phyloP scores from a whole-genome alignment of 192 early-diverging fungal genomes.

The Rhizophagus clarus region DNA sequence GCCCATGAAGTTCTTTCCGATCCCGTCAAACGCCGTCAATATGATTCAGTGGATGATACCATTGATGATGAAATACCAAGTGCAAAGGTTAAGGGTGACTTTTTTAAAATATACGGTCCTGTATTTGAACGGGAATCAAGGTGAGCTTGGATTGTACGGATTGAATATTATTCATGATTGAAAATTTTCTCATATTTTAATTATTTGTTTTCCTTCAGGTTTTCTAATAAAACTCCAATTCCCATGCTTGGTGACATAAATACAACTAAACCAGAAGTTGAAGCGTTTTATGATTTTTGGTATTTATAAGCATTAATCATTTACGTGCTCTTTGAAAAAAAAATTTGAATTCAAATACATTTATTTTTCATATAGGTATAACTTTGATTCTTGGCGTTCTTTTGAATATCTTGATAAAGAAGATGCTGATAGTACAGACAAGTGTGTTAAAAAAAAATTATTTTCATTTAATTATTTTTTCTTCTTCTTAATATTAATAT shows the following conservation, averaged over 20 bases:
- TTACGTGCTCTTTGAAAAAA: neutral
- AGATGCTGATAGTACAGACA: conserved; percentile 83
- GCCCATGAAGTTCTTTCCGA: conserved; percentile 94
- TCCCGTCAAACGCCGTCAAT: conserved; percentile 87
- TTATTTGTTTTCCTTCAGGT: conserved; percentile 48
- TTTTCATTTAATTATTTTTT: conserved; percentile 10
- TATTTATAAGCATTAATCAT: neutral
- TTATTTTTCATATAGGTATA: conserved; percentile 40
- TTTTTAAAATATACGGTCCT: conserved; percentile 75
- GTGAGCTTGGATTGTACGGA: neutral
- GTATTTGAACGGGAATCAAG: conserved; percentile 84
- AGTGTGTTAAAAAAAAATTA: conserved; percentile 36
- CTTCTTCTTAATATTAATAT: conserved; percentile 10
- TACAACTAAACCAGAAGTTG: conserved; percentile 65
- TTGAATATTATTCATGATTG: neutral
- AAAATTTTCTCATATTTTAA: neutral
- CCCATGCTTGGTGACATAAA: conserved; percentile 75
- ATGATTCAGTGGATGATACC: conserved; percentile 92
- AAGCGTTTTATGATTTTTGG: conserved; percentile 85
- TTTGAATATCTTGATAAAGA: conserved; percentile 99
- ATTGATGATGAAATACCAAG: conserved; percentile 75
- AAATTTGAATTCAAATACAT: neutral
- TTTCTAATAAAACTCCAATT: conserved; percentile 89
- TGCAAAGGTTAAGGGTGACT: conserved; percentile 78
- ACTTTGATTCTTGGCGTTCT: conserved; percentile 95